Evolutionary conservation across 1,284 basidiomycete species (phyloP).

Genomic region (Xerocomus nothofagi): DNA sequence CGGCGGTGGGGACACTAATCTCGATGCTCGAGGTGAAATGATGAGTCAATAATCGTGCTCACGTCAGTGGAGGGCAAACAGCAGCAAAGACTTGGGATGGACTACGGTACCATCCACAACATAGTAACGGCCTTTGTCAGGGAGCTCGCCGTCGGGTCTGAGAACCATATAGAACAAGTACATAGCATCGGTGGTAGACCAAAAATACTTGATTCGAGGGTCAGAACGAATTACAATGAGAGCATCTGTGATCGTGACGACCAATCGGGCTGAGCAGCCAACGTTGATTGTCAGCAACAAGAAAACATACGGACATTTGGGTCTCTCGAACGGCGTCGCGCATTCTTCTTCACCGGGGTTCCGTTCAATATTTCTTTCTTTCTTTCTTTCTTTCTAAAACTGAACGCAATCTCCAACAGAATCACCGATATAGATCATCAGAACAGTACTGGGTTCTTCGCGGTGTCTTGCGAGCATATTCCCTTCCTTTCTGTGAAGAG

Average conservation of each 20-base stretch:
- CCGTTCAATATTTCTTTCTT: neutral
- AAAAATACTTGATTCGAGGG: neutral
- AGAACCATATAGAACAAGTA: too few species aligned
- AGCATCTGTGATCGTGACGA: neutral
- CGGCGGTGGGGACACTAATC: neutral
- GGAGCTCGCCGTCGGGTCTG: too few species aligned
- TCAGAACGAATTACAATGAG: neutral
- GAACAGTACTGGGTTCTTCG: neutral
- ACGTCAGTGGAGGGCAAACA: neutral
- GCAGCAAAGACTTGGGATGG: neutral
- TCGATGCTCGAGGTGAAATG: neutral
- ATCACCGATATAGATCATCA: neutral
- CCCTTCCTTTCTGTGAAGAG: slow-evolving; percentile 14
- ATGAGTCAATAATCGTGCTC: neutral
- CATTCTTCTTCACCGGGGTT: neutral
- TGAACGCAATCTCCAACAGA: neutral
- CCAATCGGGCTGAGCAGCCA: too few species aligned
- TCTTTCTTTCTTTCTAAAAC: too few species aligned
- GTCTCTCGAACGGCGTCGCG: too few species aligned
- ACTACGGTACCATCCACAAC: neutral
- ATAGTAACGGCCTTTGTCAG: neutral
- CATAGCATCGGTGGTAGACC: neutral
- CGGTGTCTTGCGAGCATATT: neutral
- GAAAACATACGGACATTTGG: neutral
- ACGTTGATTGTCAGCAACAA: neutral